Percentiles rank a stretch among this genome's conserved stretches.
phyloP scores from a whole-genome alignment of 1,284 basidiomycete species.

The Erythrobasidium hasegawianum region DNA sequence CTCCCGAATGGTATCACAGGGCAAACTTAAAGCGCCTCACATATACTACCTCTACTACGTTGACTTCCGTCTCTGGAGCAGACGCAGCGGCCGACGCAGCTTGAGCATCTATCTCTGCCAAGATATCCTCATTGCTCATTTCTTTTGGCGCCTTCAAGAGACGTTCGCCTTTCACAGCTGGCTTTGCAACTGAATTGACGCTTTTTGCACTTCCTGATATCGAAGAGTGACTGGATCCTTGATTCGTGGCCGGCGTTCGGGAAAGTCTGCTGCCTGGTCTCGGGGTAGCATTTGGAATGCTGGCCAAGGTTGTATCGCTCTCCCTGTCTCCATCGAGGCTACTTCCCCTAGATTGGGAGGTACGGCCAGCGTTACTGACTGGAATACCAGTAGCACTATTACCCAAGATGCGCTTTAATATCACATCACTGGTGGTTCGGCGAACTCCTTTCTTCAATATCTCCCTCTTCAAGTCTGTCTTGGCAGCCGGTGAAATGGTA shows the following conservation, averaged over 20 bases:
- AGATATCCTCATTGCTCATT: slow-evolving; percentile 27
- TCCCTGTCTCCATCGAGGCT: background rate
- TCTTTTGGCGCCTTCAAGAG: slow-evolving; percentile 21
- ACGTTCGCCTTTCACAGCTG: slow-evolving; percentile 3
- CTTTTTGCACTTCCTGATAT: background rate
- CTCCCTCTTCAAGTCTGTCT: slow-evolving; percentile 88
- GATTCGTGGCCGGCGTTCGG: background rate
- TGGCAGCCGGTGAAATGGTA: slow-evolving; percentile 74
- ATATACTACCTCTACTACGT: slow-evolving; percentile 20
- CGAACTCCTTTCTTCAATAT: slow-evolving; percentile 76
- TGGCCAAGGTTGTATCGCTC: background rate
- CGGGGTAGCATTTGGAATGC: background rate
- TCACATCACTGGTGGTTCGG: slow-evolving; percentile 65
- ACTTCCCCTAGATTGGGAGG: background rate
- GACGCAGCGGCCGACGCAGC: slow-evolving; percentile 21
- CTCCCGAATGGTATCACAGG: slow-evolving; percentile 29
- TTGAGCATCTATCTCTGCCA: slow-evolving; percentile 14
- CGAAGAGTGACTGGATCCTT: background rate
- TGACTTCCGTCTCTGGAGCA: slow-evolving; percentile 7
- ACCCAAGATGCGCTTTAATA: slow-evolving; percentile 45
- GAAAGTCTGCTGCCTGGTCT: background rate
- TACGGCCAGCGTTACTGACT: background rate
- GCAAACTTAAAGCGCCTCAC: slow-evolving; percentile 17
- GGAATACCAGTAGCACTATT: slow-evolving; percentile 1
- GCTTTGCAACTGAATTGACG: background rate